Percentiles rank a stretch among this genome's conserved stretches.
Conservation (phyloP, 768 basidiomycete genomes). For the Mycena latifolia region DNA sequence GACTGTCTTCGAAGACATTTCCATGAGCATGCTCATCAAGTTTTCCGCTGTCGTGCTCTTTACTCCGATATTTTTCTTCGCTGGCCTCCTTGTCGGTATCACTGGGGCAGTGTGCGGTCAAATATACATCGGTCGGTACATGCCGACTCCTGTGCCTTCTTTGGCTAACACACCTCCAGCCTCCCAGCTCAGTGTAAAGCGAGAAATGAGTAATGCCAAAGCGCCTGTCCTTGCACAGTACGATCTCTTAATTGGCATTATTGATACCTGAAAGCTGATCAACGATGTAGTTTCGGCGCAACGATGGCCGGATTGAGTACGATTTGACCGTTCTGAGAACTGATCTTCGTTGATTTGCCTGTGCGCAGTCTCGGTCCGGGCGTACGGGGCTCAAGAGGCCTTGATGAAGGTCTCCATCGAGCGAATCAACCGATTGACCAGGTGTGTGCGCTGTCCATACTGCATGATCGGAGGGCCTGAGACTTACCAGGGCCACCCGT, state of each 20-base stretch:
- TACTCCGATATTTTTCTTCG: slow-evolving; percentile 55
- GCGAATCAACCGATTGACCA: slow-evolving; percentile 53
- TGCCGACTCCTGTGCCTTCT: not conserved
- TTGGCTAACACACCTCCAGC: slow-evolving; percentile 31
- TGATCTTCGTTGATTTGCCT: slow-evolving; percentile 4
- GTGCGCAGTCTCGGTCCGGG: slow-evolving; percentile 53
- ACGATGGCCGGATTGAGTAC: slow-evolving; percentile 69
- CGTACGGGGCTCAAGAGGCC: slow-evolving; percentile 60
- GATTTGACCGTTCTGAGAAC: slow-evolving; percentile 17
- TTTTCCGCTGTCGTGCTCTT: slow-evolving; percentile 58
- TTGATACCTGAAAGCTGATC: slow-evolving; percentile 39
- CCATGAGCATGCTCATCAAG: slow-evolving; percentile 53
- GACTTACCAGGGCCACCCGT: slow-evolving; percentile 36
- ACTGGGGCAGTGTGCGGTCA: slow-evolving; percentile 59
- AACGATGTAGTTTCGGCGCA: slow-evolving; percentile 57
- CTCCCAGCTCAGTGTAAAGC: slow-evolving; percentile 61
- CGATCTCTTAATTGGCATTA: slow-evolving; percentile 41
- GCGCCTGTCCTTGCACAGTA: slow-evolving; percentile 53
- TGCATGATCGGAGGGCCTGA: not conserved
- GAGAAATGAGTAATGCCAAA: slow-evolving; percentile 60
- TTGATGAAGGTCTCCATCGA: slow-evolving; percentile 49
- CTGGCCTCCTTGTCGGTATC: slow-evolving; percentile 55
- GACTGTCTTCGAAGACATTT: slow-evolving; percentile 27
- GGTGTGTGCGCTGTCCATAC: slow-evolving; percentile 6
- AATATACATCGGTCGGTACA: slow-evolving; percentile 50